These are phyloP conservation scores for Taxillus chinensis DNA, from an alignment of 164 flowering plant genomes.

Conservation along the genomic window DNA sequence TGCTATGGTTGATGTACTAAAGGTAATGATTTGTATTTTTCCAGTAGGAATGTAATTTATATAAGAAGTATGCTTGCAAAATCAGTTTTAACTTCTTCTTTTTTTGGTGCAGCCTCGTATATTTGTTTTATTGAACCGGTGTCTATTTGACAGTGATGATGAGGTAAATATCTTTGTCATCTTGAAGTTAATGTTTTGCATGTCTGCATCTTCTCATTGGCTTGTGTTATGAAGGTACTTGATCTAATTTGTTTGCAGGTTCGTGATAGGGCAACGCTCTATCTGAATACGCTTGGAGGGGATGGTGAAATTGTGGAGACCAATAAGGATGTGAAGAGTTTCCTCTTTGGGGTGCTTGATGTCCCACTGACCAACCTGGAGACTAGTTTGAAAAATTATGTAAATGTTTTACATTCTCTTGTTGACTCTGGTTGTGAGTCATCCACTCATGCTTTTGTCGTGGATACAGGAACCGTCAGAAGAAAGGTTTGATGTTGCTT, in stretches of 20 bases:
- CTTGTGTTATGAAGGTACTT: not conserved
- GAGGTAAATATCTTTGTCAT: slow-evolving; percentile 51
- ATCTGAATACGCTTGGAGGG: slow-evolving; percentile 67
- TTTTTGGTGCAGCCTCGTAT: slow-evolving; percentile 77
- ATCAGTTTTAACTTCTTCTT: slow-evolving; percentile 3
- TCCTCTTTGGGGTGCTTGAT: slow-evolving; percentile 82
- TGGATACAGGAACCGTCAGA: slow-evolving; percentile 69
- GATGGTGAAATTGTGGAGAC: slow-evolving; percentile 71
- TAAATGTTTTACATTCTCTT: slow-evolving; percentile 19
- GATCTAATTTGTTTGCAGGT: slow-evolving; percentile 38
- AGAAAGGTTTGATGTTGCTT: slow-evolving; percentile 67
- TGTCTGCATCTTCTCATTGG: not conserved
- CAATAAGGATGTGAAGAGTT: slow-evolving; percentile 55
- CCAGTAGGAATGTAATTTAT: not conserved
- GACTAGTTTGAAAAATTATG: slow-evolving; percentile 79
- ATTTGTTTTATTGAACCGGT: slow-evolving; percentile 75
- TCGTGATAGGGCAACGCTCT: slow-evolving; percentile 98
- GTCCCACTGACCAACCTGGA: slow-evolving; percentile 78
- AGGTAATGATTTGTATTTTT: slow-evolving; percentile 34
- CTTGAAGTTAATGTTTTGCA: not conserved
- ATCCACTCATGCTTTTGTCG: slow-evolving; percentile 6
- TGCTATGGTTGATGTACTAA: slow-evolving; percentile 78
- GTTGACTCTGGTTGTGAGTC: not conserved
- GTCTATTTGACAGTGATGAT: slow-evolving; percentile 91
- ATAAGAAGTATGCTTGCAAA: slow-evolving; percentile 3